Evolutionary conservation across 2,329 filamentous ascomycete genomes (phyloP).

Genomic region (Cladorrhinum sp.): DNA sequence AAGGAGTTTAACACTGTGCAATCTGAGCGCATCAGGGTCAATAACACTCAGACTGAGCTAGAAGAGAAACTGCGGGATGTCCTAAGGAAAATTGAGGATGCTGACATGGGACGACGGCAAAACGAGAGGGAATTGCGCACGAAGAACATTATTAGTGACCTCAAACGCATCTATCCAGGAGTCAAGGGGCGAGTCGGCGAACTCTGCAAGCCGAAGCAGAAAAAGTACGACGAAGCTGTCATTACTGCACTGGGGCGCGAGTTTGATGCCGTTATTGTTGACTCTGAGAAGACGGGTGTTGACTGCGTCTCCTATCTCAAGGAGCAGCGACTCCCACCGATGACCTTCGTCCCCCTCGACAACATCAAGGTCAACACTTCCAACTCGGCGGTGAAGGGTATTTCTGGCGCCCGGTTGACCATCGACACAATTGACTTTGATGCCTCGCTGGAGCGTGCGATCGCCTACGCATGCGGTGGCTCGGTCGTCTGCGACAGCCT

Average conservation of each 20-base stretch:
- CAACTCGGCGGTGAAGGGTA: constrained; percentile 86
- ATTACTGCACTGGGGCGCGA: constrained; percentile 88
- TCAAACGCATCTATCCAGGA: constrained; percentile 89
- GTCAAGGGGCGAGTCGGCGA: constrained; percentile 89
- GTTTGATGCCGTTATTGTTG: constrained; percentile 91
- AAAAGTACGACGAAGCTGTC: constrained; percentile 92
- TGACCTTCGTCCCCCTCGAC: constrained; percentile 94
- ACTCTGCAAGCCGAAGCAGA: constrained; percentile 93
- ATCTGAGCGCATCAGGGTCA: constrained; percentile 77
- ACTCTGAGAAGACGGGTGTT: constrained; percentile 88
- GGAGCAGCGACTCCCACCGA: constrained; percentile 79
- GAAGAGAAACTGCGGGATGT: constrained; percentile 89
- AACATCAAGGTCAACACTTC: constrained; percentile 94
- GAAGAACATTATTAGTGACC: constrained; percentile 77
- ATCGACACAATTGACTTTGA: constrained; percentile 98
- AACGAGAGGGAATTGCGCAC: constrained; percentile 75
- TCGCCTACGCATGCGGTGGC: constrained; percentile 92
- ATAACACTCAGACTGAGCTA: constrained; percentile 79
- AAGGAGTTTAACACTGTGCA: constrained; percentile 83
- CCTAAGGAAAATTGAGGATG: constrained; percentile 75
- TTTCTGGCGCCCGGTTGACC: constrained; percentile 80
- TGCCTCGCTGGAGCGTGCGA: constrained; percentile 79
- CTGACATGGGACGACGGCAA: constrained; percentile 80
- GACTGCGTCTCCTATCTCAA: constrained; percentile 95
- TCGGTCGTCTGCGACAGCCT: constrained; percentile 91